Evolutionary conservation across 208 protist genomes (phyloP).

Genomic region (Herpetomonas tarakana): DNA sequence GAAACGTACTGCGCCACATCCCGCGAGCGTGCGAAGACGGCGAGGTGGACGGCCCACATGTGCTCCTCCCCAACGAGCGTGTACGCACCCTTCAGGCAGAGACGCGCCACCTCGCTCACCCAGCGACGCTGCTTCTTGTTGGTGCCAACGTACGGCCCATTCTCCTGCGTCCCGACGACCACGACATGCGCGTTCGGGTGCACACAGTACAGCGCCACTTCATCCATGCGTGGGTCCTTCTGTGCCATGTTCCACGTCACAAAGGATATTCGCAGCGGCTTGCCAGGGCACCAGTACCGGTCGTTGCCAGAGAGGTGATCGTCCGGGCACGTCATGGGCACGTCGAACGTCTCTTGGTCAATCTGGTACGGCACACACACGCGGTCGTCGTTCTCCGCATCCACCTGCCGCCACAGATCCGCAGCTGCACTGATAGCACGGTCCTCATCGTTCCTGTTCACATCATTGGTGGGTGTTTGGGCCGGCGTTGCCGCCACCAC

Average conservation of each 20-base stretch:
- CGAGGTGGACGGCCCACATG: constrained; percentile 82
- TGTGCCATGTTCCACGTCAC: constrained; percentile 85
- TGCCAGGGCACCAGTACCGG: constrained; percentile 54
- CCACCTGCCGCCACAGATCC: constrained; percentile 11
- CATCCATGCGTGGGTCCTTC: constrained; percentile 29
- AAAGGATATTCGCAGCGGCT: constrained; percentile 70
- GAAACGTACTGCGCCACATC: constrained; percentile 67
- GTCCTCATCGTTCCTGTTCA: neutral
- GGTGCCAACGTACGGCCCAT: constrained; percentile 51
- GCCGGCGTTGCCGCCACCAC: no score
- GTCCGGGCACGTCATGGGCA: constrained; percentile 45
- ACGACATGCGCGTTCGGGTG: constrained; percentile 81
- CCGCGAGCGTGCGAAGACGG: constrained; percentile 65
- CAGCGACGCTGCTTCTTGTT: constrained; percentile 53
- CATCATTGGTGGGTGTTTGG: no score
- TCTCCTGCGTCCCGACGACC: constrained; percentile 82
- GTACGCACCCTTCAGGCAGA: constrained; percentile 57
- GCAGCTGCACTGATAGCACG: no score
- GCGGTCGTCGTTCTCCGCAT: constrained; percentile 28
- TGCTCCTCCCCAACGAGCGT: constrained; percentile 42
- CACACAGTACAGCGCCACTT: constrained; percentile 63
- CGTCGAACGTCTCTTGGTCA: constrained; percentile 53
- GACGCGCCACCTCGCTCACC: constrained; percentile 22
- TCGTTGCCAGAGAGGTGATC: constrained; percentile 28
- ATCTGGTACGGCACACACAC: constrained; percentile 35